phyloP scores from a whole-genome alignment of 2,329 filamentous ascomycete species.

The Cladorrhinum sp. region DNA sequence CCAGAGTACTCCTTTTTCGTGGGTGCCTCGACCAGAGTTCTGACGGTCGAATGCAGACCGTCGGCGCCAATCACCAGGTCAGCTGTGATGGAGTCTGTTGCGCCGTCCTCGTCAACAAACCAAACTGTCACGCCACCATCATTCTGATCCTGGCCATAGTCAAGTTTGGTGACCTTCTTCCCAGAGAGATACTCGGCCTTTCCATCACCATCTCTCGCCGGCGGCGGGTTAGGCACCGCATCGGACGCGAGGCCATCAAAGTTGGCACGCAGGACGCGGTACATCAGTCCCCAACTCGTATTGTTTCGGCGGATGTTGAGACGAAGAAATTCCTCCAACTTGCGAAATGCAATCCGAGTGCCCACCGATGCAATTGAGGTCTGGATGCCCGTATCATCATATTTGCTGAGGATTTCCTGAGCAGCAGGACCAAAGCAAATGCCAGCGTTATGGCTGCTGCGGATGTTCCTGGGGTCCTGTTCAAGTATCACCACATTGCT shows the following conservation, averaged over 20 bases:
- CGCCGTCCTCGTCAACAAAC: constrained; percentile 26
- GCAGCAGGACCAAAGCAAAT: constrained; percentile 36
- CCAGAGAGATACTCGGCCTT: constrained; percentile 25
- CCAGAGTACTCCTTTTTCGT: constrained; percentile 27
- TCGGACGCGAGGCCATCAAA: constrained; percentile 35
- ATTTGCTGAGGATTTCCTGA: constrained; percentile 33
- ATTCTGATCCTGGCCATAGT: constrained; percentile 1
- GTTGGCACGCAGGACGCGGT: constrained; percentile 39
- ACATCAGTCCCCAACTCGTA: constrained; percentile 42
- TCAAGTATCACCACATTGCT: constrained; percentile 38
- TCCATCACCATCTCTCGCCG: constrained; percentile 21
- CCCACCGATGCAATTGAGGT: constrained; percentile 12
- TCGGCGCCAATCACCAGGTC: constrained; percentile 34
- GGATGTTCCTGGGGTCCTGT: constrained; percentile 34
- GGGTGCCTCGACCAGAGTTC: constrained; percentile 26
- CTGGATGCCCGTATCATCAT: constrained; percentile 32
- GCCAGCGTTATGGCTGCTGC: constrained; percentile 41
- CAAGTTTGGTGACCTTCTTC: constrained; percentile 23
- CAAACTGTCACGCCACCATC: constrained; percentile 20
- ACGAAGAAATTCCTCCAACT: constrained; percentile 10
- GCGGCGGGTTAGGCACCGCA: constrained; percentile 25
- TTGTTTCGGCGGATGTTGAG: constrained; percentile 31
- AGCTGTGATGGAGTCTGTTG: constrained; percentile 32
- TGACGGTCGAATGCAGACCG: constrained; percentile 33
- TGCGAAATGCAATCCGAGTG: constrained; percentile 19